These are phyloP conservation scores for Thermothielavioides terrestris DNA, from an alignment of 495 filamentous ascomycete genomes.

Conservation along the genomic window DNA sequence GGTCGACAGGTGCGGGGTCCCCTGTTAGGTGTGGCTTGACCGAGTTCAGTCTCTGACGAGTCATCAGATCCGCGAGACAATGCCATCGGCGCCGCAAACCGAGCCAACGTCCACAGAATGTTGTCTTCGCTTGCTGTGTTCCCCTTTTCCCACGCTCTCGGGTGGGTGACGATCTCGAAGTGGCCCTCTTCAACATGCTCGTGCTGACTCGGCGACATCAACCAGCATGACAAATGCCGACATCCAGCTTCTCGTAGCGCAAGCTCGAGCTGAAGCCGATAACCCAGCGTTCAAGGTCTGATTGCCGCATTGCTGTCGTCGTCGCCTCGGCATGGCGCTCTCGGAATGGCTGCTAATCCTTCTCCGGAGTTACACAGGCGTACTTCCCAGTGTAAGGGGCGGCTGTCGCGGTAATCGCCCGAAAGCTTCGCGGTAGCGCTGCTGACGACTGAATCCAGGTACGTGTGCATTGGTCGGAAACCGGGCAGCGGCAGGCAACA, in stretches of 20 bases:
- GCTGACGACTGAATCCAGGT: constrained; percentile 30
- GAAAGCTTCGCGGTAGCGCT: neutral
- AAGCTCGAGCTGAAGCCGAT: constrained; percentile 58
- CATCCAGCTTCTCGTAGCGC: constrained; percentile 55
- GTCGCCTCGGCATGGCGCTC: neutral
- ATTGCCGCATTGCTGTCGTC: neutral
- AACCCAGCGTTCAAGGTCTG: constrained; percentile 54
- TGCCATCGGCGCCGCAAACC: constrained; percentile 53
- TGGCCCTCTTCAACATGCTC: constrained; percentile 5
- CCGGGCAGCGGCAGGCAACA: constrained; percentile 27
- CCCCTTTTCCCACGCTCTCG: constrained; percentile 44
- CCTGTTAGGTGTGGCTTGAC: neutral
- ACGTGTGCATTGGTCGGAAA: constrained; percentile 48
- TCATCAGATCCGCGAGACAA: constrained; percentile 50
- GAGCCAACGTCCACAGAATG: constrained; percentile 51
- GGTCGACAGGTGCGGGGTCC: constrained; percentile 54
- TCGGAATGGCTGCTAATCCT: neutral
- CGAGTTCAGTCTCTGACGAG: constrained; percentile 4
- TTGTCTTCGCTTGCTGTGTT: constrained; percentile 55
- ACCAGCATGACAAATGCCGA: constrained; percentile 55
- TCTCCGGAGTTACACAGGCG: constrained; percentile 31
- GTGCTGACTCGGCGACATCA: constrained; percentile 31
- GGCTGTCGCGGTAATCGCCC: neutral
- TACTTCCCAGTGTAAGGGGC: constrained; percentile 68
- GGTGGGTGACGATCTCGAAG: constrained; percentile 20